phyloP scores from a whole-genome alignment of 306 rosid genomes.

The Calophaca sinica region DNA sequence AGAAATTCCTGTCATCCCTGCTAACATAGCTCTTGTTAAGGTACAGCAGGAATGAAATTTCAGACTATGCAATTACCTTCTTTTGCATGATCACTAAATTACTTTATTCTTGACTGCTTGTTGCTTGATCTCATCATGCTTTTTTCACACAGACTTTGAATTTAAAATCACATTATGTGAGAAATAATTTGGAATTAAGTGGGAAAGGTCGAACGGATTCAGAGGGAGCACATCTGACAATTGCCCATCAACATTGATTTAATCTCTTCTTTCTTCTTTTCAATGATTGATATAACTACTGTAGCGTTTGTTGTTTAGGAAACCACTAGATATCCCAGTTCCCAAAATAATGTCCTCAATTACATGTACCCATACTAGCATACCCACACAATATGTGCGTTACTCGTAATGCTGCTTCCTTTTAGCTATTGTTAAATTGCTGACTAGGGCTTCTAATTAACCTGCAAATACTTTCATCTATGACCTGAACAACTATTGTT shows the following conservation, averaged over 20 bases:
- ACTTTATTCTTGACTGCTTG: slow-evolving; percentile 12
- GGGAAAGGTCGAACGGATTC: background rate
- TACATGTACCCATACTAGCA: background rate
- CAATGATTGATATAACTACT: background rate
- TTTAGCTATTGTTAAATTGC: slow-evolving; percentile 16
- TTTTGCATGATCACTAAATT: slow-evolving; percentile 31
- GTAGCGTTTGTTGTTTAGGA: slow-evolving; percentile 23
- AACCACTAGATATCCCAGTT: slow-evolving; percentile 27
- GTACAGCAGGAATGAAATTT: slow-evolving; percentile 52
- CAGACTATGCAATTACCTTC: slow-evolving; percentile 15
- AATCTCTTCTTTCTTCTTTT: slow-evolving; percentile 12
- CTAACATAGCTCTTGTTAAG: slow-evolving; percentile 94
- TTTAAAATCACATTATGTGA: slow-evolving; percentile 10
- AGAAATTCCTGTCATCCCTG: slow-evolving; percentile 89
- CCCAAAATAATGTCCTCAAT: slow-evolving; percentile 11
- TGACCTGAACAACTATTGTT: background rate
- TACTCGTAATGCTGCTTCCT: slow-evolving; percentile 4
- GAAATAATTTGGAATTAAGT: slow-evolving; percentile 13
- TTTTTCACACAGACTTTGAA: slow-evolving; percentile 21
- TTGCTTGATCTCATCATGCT: slow-evolving; percentile 41
- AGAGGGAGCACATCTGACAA: slow-evolving; percentile 24
- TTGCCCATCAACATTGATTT: slow-evolving; percentile 15
- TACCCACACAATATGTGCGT: background rate
- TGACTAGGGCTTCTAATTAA: background rate
- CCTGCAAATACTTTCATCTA: background rate